Base-by-base conservation (phyloP, 1,284 basidiomycete species). In the Ganoderma boninense region DNA sequence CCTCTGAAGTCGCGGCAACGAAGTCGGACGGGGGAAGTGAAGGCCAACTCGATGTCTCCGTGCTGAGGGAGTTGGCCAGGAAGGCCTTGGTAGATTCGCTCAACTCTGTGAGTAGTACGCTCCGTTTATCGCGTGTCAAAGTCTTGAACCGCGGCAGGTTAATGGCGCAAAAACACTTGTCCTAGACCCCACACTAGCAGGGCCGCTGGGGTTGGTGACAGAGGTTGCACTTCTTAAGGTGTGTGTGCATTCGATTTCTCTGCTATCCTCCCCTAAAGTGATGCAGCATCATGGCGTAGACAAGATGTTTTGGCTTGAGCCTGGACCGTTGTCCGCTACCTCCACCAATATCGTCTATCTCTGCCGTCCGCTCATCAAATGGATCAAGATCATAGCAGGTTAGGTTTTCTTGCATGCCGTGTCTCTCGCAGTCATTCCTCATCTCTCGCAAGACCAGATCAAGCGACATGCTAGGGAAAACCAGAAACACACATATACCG, bases 301-400 rank as follows among this genome's bases (percentile, higher is more conserved):
- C 84, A 98, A 98, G 85, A 97, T 99, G 94, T 98, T 98, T 82
- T 99, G 98, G 98, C 90, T 99, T 35, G 98, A 99, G 81, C 80
- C 91, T 10, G 96, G 96, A 38, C 92, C 95, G 13, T 83, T 98
- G 66, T 90, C 91, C 56, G 94, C 95, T 0, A 89, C 89, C 3
- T 97, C 97, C 4, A 90, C 94, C 42, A 97, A 97, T 74, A 90
- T 99, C 71, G 90, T 99, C 26, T 99, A 98, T 83, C 89, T 99
- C 20, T 98, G 95, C 80, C 88, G 97, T 38, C 96, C 98, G 2
- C 89, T 90, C 76, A 93, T 97, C 71, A 92, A 89, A 74, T 92
- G 92, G 82, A 91, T 97, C 81, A 94, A 93, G 80, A 92, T 95
- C 69, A 95, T 99, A 71, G 95, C 97, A 75, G 95, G 97, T 97